These are phyloP conservation scores for Fraxinus sp. DNA, from an alignment of 305 asterid species.

Conservation along the genomic window DNA sequence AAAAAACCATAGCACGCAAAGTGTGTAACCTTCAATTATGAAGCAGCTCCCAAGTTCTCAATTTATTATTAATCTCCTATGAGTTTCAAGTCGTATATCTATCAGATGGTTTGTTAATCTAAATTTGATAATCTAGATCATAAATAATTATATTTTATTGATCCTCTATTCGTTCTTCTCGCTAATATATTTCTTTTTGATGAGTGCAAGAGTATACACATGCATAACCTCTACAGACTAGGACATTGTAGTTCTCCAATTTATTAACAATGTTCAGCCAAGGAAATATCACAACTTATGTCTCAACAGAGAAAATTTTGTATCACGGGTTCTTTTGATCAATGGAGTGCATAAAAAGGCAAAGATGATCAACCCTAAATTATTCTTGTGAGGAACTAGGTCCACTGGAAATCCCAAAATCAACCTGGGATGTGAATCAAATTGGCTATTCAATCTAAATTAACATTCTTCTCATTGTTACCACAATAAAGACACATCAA, in stretches of 20 bases:
- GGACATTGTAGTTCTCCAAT: not conserved
- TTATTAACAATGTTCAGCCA: not conserved
- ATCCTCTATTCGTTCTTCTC: not conserved
- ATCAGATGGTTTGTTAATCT: not conserved
- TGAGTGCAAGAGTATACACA: not conserved
- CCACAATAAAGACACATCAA: slow-evolving; percentile 1
- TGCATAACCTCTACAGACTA: not conserved
- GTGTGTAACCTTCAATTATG: slow-evolving; percentile 16
- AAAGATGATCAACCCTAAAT: not conserved
- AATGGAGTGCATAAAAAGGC: not conserved
- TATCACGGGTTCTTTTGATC: not conserved
- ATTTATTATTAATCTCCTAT: slow-evolving; percentile 9
- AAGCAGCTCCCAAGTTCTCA: slow-evolving; percentile 13
- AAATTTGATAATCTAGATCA: slow-evolving; percentile 1
- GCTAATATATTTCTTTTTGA: not conserved
- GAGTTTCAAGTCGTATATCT: not conserved
- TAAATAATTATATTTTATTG: not conserved
- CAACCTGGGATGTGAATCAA: not conserved
- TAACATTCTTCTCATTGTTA: not conserved
- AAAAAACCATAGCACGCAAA: not conserved
- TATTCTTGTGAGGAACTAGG: not conserved
- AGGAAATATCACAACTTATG: not conserved
- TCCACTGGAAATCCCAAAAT: not conserved
- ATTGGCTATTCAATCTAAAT: slow-evolving; percentile 2
- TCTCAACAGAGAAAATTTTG: not conserved